Conservation (phyloP, 257 asterid species). For the Lithospermum erythrorhizon region DNA sequence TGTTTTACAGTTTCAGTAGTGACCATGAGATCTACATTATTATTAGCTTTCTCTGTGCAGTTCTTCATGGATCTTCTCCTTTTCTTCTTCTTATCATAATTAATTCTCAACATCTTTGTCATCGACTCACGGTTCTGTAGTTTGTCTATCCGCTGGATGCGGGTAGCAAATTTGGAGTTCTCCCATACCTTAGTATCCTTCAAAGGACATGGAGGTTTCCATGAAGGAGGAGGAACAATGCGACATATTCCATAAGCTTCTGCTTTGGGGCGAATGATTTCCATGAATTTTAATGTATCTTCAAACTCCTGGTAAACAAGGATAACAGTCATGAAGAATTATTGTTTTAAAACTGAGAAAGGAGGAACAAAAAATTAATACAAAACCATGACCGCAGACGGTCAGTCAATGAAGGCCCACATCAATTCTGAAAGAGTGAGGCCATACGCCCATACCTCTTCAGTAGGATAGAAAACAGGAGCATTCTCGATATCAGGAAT, state of each 20-base stretch:
- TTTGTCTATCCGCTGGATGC: slow-evolving; percentile 69
- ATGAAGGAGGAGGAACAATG: slow-evolving; percentile 76
- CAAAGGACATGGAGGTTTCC: slow-evolving; percentile 79
- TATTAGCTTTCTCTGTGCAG: slow-evolving; percentile 26
- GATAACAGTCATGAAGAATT: slow-evolving; percentile 11
- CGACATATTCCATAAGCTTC: slow-evolving; percentile 77
- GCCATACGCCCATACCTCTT: slow-evolving; percentile 42
- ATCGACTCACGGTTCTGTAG: slow-evolving; percentile 61
- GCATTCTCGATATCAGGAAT: slow-evolving; percentile 59
- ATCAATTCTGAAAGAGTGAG: neutral
- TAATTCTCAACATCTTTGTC: slow-evolving; percentile 41
- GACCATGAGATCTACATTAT: slow-evolving; percentile 24
- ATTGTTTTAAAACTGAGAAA: neutral
- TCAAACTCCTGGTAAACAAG: slow-evolving; percentile 49
- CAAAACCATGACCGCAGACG: neutral
- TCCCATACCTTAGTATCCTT: slow-evolving; percentile 51
- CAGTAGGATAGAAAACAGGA: slow-evolving; percentile 81
- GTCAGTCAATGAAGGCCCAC: neutral
- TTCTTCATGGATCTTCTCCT: slow-evolving; percentile 47
- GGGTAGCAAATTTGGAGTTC: slow-evolving; percentile 52
- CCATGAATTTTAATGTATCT: slow-evolving; percentile 63
- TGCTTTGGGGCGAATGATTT: slow-evolving; percentile 64
- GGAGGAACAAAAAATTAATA: neutral
- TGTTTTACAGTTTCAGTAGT: slow-evolving; percentile 28
- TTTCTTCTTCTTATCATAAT: slow-evolving; percentile 42